These are phyloP conservation scores for Cercospora sesami DNA, from an alignment of 2,329 filamentous ascomycete genomes.

Conservation along the genomic window DNA sequence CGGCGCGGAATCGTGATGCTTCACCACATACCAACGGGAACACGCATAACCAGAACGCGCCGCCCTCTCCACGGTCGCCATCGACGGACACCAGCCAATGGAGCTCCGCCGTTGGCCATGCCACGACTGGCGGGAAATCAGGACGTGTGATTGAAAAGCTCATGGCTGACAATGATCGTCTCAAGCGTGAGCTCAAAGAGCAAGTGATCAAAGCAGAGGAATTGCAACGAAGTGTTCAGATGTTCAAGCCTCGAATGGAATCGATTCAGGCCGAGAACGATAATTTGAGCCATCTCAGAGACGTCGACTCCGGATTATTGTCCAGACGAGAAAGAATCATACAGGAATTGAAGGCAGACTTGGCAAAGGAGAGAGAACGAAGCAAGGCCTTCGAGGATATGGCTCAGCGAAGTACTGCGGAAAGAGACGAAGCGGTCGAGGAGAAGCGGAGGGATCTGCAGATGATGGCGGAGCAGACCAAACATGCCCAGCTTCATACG, in stretches of 20 bases:
- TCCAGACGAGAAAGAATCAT: slow-evolving; percentile 73
- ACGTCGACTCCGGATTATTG: slow-evolving; percentile 69
- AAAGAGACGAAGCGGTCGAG: slow-evolving; percentile 62
- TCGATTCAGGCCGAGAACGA: slow-evolving; percentile 68
- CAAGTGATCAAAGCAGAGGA: slow-evolving; percentile 61
- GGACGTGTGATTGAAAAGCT: slow-evolving; percentile 78
- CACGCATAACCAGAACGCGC: slow-evolving; percentile 7
- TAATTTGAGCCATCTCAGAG: slow-evolving; percentile 66
- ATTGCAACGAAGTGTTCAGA: slow-evolving; percentile 65
- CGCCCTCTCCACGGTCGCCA: slow-evolving; percentile 23
- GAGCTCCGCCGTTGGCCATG: slow-evolving; percentile 67
- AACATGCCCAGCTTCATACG: slow-evolving; percentile 61
- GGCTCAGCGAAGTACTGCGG: slow-evolving; percentile 61
- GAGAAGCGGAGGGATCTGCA: slow-evolving; percentile 65
- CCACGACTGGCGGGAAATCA: slow-evolving; percentile 65
- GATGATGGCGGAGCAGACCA: slow-evolving; percentile 49
- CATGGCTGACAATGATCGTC: slow-evolving; percentile 74
- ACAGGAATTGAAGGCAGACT: slow-evolving; percentile 63
- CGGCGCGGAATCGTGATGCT: slow-evolving; percentile 15
- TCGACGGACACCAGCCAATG: slow-evolving; percentile 43
- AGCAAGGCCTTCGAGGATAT: slow-evolving; percentile 60
- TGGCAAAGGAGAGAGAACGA: slow-evolving; percentile 65
- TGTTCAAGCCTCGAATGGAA: slow-evolving; percentile 71
- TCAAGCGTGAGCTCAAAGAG: slow-evolving; percentile 64
- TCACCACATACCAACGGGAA: slow-evolving; percentile 20